A percentile compares a stretch with the other conserved stretches of the same genome.
These are phyloP conservation scores for Apiospora arundinis DNA, from an alignment of 2,329 filamentous ascomycete genomes.

Conservation along the genomic window DNA sequence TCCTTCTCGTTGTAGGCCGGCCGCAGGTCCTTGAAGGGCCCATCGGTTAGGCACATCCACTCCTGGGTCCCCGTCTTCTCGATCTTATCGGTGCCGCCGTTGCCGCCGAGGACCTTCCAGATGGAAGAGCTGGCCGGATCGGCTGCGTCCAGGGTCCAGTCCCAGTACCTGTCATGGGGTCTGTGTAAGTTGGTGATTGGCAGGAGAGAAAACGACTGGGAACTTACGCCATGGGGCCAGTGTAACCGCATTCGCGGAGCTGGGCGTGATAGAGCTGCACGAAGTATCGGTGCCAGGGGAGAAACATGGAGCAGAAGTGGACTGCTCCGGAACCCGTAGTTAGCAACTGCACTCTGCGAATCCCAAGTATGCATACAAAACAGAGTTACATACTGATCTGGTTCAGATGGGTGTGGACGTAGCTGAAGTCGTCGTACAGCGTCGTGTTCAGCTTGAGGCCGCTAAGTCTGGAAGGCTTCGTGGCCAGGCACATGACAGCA, in stretches of 20 bases:
- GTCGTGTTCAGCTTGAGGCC: neutral
- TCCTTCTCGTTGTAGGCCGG: constrained; percentile 1
- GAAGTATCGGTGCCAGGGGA: constrained; percentile 22
- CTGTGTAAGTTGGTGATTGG: too few relatives aligned
- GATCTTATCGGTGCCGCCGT: neutral
- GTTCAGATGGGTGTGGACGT: constrained; percentile 18
- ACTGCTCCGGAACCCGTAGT: neutral
- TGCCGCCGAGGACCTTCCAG: constrained; percentile 7
- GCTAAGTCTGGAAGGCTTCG: neutral
- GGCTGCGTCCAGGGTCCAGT: constrained; percentile 18
- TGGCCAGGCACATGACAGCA: constrained; percentile 3
- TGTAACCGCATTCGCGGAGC: constrained; percentile 20
- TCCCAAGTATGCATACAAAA: neutral
- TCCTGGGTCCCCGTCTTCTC: neutral
- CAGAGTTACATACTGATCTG: neutral
- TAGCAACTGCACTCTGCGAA: neutral
- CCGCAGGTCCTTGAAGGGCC: constrained; percentile 18
- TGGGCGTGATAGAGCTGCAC: neutral
- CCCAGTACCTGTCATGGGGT: neutral
- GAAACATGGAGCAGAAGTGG: constrained; percentile 11
- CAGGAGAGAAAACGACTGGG: too few relatives aligned
- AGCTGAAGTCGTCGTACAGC: constrained; percentile 22
- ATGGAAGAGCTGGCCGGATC: constrained; percentile 12
- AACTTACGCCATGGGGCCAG: constrained; percentile 16
- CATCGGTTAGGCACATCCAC: constrained; percentile 9